Evolutionary conservation across 2,329 filamentous ascomycete genomes (phyloP), one percentile per base, ranked within the genome.

Genomic region (Fusarium sambucinum): DNA sequence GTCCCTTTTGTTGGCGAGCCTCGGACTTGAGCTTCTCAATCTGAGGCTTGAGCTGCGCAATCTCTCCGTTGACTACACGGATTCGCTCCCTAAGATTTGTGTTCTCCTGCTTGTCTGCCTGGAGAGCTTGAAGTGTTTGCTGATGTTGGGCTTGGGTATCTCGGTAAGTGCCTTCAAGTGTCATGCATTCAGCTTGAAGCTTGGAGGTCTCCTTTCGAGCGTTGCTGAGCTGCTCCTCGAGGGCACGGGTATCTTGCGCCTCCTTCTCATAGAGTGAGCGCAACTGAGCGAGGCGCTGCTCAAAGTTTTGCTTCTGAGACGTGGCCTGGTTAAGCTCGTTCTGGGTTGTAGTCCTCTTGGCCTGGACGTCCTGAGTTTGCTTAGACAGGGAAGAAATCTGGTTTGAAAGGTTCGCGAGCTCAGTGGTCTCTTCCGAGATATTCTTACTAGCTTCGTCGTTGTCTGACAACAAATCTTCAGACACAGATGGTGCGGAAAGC

Each of bases 341-440:
- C 78, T 97, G 94, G 0, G 92, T 91, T 3, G 88, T 87, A 7
- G 84, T 87, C 67, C 94, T 91, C 80, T 97, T 95, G 33, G 86
- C 88, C 77, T 97, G 93, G 3, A 97, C 91, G 71, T 95, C 93
- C 76, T 97, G 93, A 89, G 97, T 97, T 80, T 99, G 94, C 75
- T 91, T 96, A 0, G 94, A 92, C 56, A 99, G 81, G 4, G 92
- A 95, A 32, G 93, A 90, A 68, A 99, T 93, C 78, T 98, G 96
- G 77, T 97, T 98, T 1, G 95, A 97, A 72, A 99, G 85, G 76
- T 99, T 98, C 52, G 94, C 96, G 59, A 99, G 85, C 78, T 99
- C 96, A 1, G 92, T 91, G 4, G 94, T 96, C 76, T 99, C 96
- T 68, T 90, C 91, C 1, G 92, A 96, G 27, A 98, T 83, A 77